These are phyloP conservation scores for Verticillium longisporum DNA, from an alignment of 2,329 filamentous ascomycete species.

Conservation along the genomic window DNA sequence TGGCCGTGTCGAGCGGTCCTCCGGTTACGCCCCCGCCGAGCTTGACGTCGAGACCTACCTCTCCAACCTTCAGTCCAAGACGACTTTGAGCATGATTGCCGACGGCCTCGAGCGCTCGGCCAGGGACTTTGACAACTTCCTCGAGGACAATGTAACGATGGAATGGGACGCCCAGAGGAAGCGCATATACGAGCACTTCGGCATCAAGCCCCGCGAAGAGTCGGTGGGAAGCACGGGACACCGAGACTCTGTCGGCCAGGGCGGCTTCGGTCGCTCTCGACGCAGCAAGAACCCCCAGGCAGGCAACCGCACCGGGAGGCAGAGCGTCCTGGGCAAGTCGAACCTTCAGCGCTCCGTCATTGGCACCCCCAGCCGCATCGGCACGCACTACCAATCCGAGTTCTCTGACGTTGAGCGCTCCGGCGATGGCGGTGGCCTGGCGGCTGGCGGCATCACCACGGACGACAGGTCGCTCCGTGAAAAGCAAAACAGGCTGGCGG, in stretches of 20 bases:
- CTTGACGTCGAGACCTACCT: constrained; percentile 74
- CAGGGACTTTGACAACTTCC: constrained; percentile 84
- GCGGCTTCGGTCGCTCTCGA: constrained; percentile 54
- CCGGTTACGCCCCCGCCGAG: constrained; percentile 40
- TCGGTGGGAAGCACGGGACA: constrained; percentile 22
- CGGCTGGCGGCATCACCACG: constrained; percentile 43
- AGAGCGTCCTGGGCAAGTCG: constrained; percentile 47
- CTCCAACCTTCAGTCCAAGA: constrained; percentile 80
- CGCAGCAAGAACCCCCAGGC: constrained; percentile 40
- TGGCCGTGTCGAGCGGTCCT: constrained; percentile 35
- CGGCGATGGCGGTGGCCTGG: constrained; percentile 37
- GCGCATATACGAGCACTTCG: constrained; percentile 94
- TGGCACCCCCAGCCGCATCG: constrained; percentile 66
- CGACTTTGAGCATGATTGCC: constrained; percentile 82
- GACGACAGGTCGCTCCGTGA: constrained; percentile 74
- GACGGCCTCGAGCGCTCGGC: constrained; percentile 87
- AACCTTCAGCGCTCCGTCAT: constrained; percentile 79
- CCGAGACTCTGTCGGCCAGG: constrained; percentile 36
- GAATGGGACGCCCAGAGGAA: constrained; percentile 94
- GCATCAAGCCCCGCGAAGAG: constrained; percentile 61
- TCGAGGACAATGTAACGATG: constrained; percentile 90
- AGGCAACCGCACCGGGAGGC: constrained; percentile 52
- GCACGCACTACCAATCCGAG: constrained; percentile 49
- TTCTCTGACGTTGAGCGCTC: constrained; percentile 64
- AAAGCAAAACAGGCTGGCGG: constrained; percentile 76